Conservation (phyloP, 257 asterid species). For the Striga asiatica region DNA sequence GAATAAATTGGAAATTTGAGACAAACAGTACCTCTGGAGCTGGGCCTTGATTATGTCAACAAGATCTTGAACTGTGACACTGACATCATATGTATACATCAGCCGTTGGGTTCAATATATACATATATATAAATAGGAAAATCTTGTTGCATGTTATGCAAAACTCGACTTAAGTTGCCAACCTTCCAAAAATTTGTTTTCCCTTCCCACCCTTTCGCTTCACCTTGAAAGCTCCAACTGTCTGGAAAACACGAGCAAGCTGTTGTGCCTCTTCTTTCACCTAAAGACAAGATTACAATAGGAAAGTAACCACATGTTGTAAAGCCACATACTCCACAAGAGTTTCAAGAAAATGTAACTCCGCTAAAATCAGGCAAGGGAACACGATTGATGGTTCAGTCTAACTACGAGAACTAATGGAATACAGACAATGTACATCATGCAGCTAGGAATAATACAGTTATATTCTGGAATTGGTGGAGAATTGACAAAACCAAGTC, state of each 20-base stretch:
- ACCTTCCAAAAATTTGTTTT: conserved; percentile 89
- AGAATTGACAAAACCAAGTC: too few relatives aligned
- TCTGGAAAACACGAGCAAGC: conserved; percentile 78
- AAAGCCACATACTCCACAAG: not conserved
- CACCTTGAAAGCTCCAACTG: conserved; percentile 97
- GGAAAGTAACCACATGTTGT: not conserved
- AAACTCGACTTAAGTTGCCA: conserved; percentile 20
- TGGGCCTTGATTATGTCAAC: conserved; percentile 96
- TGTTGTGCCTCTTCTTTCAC: conserved; percentile 93
- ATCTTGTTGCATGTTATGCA: not conserved
- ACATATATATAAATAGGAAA: too few relatives aligned
- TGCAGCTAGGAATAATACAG: not conserved
- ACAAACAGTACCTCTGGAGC: conserved; percentile 60
- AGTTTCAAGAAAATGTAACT: not conserved
- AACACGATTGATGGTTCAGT: not conserved
- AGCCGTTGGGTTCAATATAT: conserved; percentile 4
- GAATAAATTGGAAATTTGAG: too few relatives aligned
- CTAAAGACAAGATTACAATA: conserved; percentile 23
- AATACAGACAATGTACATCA: not conserved
- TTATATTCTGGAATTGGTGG: not conserved
- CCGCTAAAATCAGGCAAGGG: not conserved
- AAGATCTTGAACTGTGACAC: conserved; percentile 95
- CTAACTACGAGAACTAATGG: not conserved
- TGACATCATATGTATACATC: conserved; percentile 20
- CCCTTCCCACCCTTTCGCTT: conserved; percentile 98